These are phyloP conservation scores for Vanrija pseudolonga DNA, from an alignment of 1,284 basidiomycete species.

Conservation along the genomic window DNA sequence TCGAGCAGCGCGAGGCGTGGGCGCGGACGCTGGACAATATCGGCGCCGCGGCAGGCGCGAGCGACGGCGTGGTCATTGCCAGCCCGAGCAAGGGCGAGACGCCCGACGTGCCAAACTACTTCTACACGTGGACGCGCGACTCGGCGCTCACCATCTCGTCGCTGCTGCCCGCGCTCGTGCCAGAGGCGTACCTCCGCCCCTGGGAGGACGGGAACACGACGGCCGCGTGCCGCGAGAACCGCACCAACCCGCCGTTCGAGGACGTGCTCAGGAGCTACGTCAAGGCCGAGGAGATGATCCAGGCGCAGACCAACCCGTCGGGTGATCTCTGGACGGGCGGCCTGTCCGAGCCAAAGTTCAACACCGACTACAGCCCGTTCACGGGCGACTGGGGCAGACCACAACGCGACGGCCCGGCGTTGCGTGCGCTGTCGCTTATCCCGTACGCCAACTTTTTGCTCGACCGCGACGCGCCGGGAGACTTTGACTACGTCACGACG, in stretches of 20 bases:
- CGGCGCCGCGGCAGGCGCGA: slow-evolving; percentile 40
- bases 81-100: slow-evolving; percentile 39
- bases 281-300: slow-evolving; percentile 43
- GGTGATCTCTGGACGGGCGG: slow-evolving; percentile 52
- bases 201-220: slow-evolving; percentile 14
- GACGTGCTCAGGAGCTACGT: slow-evolving; percentile 41
- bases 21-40: slow-evolving; percentile 37
- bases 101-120: slow-evolving; percentile 50
- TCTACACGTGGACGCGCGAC: slow-evolving; percentile 54
- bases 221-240: neutral
- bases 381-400: slow-evolving; percentile 51
- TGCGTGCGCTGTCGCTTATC: slow-evolving; percentile 50
- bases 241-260: slow-evolving; percentile 8
- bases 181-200: slow-evolving; percentile 18
- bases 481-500: slow-evolving; percentile 39
- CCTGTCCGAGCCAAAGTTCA: slow-evolving; percentile 56
- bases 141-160: slow-evolving; percentile 45
- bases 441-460: slow-evolving; percentile 50
- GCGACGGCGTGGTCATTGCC: slow-evolving; percentile 50
- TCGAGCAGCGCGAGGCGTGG: slow-evolving; percentile 19
- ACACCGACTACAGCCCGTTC: slow-evolving; percentile 49
- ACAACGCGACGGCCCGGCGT: slow-evolving; percentile 53
- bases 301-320: slow-evolving; percentile 47
- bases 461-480: slow-evolving; percentile 35
- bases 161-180: slow-evolving; percentile 34